phyloP scores from a whole-genome alignment of 2,329 filamentous ascomycete species.

The Aquanectria penicillioides region DNA sequence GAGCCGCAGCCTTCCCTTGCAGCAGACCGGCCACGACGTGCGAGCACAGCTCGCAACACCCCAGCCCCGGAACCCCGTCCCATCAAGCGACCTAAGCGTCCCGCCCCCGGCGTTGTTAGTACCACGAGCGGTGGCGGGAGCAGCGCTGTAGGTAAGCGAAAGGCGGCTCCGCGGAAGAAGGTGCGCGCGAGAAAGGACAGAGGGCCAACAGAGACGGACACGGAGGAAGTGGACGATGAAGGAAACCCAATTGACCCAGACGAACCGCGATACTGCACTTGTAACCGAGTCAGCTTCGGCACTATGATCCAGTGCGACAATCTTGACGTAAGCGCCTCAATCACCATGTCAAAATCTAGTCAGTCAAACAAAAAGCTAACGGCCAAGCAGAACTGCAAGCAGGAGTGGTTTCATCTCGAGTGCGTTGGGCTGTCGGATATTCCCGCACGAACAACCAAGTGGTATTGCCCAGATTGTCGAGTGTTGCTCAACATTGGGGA shows the following conservation, averaged over 20 bases:
- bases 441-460: slow-evolving; percentile 78
- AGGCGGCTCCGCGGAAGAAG: slow-evolving; percentile 75
- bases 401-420: slow-evolving; percentile 86
- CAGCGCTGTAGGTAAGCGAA: slow-evolving; percentile 77
- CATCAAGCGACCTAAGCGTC: slow-evolving; percentile 72
- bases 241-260: slow-evolving; percentile 77
- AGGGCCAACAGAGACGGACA: slow-evolving; percentile 54
- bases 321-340: slow-evolving; percentile 69
- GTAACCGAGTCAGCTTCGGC: slow-evolving; percentile 82
- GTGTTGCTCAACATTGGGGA: slow-evolving; percentile 70
- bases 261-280: slow-evolving; percentile 81
- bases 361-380: slow-evolving; percentile 33
- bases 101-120: slow-evolving; percentile 77
- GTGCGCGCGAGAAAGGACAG: slow-evolving; percentile 60
- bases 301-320: slow-evolving; percentile 88
- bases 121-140: slow-evolving; percentile 68
- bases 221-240: slow-evolving; percentile 73
- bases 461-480: slow-evolving; percentile 85
- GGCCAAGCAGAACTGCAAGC: slow-evolving; percentile 70
- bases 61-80: slow-evolving; percentile 61
- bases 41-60: slow-evolving; percentile 67
- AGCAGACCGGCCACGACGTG: slow-evolving; percentile 63
- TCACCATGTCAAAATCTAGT: too few relatives aligned
- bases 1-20: slow-evolving; percentile 61
- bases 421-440: slow-evolving; percentile 77